Evolutionary conservation across 75 land plant genomes (phyloP), one percentile per base, ranked within the genome.

Genomic region (Picea sitchensis): DNA sequence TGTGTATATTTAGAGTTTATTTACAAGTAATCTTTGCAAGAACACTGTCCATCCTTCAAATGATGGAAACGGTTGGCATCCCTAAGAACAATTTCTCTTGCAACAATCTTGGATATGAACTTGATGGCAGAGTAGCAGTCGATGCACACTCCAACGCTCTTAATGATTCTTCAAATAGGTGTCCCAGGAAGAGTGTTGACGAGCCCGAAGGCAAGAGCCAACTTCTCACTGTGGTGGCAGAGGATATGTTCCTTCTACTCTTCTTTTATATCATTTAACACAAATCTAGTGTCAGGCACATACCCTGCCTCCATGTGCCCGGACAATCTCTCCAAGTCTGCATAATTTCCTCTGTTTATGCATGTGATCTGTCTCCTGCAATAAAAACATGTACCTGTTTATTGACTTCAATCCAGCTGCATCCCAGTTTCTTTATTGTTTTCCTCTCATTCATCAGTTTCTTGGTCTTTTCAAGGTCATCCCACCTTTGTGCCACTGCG

Each of bases 401-500:
- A 41, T 41, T 41, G 44, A 41, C 44, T 41, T 41, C 44, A 41
- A 41, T 41, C 44, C 44, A 84, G 54, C 85, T 84, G 59, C 67
- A 13, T 13, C 82, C 85, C 14, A 76, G 85, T 30, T 30, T 84
- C 79, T 84, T 84, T 9, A 71, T 77, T 60, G 80, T 44, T 41
- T 87, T 84, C 20, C 13, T 71, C 5, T n/a, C 76, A 30, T 84
- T 87, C 86, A 87, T 84, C 59, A 2, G 63, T 65, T 65, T 82
- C 65, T 80, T 79, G 23, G 80, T 36, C 61, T 79, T 80, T 54
- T 69, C 51, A 12, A 85, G 76, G 13, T 84, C 85, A 13, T 80
- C 80, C 88, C 88, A 86, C 59, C 59, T 86, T 18, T 82, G 83
- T 31, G 41, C 75, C 14, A 77, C 82, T 2, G 85, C 81, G 74